Evolutionary conservation across 352 stramenopile species (phyloP).

Genomic region (Plasmopara viticola): DNA sequence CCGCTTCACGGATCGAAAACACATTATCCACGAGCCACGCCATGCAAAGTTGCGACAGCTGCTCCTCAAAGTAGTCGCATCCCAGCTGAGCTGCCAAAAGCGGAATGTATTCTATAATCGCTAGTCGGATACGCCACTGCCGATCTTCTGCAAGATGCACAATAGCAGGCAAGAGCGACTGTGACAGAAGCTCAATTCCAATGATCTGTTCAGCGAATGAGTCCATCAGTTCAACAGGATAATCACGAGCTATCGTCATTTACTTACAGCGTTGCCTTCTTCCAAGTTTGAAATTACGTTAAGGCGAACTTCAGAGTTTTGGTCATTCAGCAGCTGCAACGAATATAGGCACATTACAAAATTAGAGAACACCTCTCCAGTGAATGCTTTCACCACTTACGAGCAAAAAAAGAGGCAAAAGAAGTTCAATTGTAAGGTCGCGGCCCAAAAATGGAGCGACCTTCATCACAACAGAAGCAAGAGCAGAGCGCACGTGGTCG

Average conservation of each 20-base stretch:
- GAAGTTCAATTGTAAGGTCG: constrained; percentile 90
- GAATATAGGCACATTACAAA: too few relatives aligned
- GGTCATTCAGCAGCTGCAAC: constrained; percentile 90
- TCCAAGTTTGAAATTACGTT: constrained; percentile 98
- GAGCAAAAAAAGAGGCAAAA: constrained; percentile 93
- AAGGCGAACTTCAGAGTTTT: constrained; percentile 95
- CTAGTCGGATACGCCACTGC: constrained; percentile 97
- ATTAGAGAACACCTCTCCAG: too few relatives aligned
- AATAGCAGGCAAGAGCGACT: constrained; percentile 97
- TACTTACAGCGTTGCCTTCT: constrained; percentile 88
- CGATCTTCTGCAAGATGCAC: constrained; percentile 96
- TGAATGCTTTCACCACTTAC: constrained; percentile 24
- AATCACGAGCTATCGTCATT: background rate
- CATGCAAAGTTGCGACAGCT: constrained; percentile 93
- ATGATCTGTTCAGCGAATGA: constrained; percentile 76
- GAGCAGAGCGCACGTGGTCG: constrained; percentile 93
- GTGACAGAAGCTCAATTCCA: constrained; percentile 93
- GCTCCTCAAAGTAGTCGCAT: constrained; percentile 94
- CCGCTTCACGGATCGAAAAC: constrained; percentile 95
- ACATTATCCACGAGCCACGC: constrained; percentile 96
- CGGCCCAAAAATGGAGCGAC: constrained; percentile 90
- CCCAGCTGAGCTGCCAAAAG: constrained; percentile 94
- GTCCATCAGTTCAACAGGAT: too few relatives aligned
- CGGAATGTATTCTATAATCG: constrained; percentile 98
- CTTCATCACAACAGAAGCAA: constrained; percentile 94